These are phyloP conservation scores for Huntiella savannae DNA, from an alignment of 2,329 filamentous ascomycete genomes.

Conservation along the genomic window DNA sequence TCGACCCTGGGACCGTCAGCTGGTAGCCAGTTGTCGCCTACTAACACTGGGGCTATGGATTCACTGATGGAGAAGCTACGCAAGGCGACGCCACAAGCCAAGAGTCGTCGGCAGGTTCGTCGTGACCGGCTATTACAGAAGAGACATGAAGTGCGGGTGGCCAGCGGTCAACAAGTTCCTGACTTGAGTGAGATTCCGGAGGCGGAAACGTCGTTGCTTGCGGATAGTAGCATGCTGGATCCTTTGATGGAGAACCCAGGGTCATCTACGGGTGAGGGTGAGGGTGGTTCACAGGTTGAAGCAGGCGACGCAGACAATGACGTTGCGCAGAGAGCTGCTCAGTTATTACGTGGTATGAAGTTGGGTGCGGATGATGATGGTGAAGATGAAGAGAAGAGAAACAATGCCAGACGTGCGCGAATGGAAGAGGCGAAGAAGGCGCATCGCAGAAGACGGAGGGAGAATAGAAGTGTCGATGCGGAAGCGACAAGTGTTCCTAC, in stretches of 20 bases:
- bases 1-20: slow-evolving; percentile 21
- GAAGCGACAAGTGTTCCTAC: slow-evolving; percentile 1
- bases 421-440: slow-evolving; percentile 60
- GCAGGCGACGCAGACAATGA: slow-evolving; percentile 32
- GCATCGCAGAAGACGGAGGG: slow-evolving; percentile 41
- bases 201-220: slow-evolving; percentile 21
- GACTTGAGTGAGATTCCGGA: slow-evolving; percentile 41
- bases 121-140: slow-evolving; percentile 79
- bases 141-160: slow-evolving; percentile 71
- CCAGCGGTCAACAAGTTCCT: slow-evolving; percentile 75
- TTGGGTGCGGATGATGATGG: slow-evolving; percentile 39
- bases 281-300: not conserved
- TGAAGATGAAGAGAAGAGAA: slow-evolving; percentile 30
- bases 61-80: slow-evolving; percentile 84
- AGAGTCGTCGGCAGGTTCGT: slow-evolving; percentile 76
- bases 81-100: slow-evolving; percentile 73
- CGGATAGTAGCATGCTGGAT: slow-evolving; percentile 24
- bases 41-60: slow-evolving; percentile 83
- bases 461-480: slow-evolving; percentile 28
- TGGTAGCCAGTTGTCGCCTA: slow-evolving; percentile 39
- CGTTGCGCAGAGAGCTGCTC: slow-evolving; percentile 67
- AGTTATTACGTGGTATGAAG: slow-evolving; percentile 67
- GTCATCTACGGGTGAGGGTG: not conserved
- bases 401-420: slow-evolving; percentile 49
- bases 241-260: slow-evolving; percentile 17